A percentile compares a stretch with the other conserved stretches of the same genome.
These are phyloP conservation scores for Leonotis leonurus DNA, from an alignment of 257 asterid genomes.

Conservation along the genomic window DNA sequence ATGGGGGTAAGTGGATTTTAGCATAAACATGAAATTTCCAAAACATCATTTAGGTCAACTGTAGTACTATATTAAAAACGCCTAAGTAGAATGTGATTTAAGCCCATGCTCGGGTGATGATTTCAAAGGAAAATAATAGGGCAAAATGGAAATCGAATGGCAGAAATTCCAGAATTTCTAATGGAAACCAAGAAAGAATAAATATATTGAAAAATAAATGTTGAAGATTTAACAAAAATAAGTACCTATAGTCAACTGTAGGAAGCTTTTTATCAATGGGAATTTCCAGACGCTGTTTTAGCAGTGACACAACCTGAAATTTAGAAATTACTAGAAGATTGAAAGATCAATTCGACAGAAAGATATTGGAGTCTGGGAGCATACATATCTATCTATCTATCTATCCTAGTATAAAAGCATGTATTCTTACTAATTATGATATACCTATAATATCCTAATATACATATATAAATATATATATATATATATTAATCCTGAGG, in stretches of 20 bases:
- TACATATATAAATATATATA: too few relatives aligned
- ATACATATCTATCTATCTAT: neutral
- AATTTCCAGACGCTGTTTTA: slow-evolving; percentile 77
- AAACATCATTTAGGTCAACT: slow-evolving; percentile 9
- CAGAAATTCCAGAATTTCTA: neutral
- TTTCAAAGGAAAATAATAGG: neutral
- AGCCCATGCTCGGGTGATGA: slow-evolving; percentile 1
- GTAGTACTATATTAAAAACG: neutral
- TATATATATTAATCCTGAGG: too few relatives aligned
- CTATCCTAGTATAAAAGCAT: too few relatives aligned
- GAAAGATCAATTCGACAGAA: slow-evolving; percentile 17
- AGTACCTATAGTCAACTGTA: slow-evolving; percentile 74
- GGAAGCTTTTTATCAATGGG: slow-evolving; percentile 63
- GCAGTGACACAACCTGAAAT: slow-evolving; percentile 68
- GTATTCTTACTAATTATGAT: too few relatives aligned
- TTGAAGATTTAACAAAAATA: slow-evolving; percentile 4
- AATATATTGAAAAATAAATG: neutral
- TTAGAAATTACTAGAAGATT: slow-evolving; percentile 24
- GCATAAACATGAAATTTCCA: neutral
- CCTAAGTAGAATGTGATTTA: neutral
- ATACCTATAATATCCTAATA: too few relatives aligned
- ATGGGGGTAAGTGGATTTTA: slow-evolving; percentile 9
- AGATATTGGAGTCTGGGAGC: neutral
- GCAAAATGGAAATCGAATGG: slow-evolving; percentile 4
- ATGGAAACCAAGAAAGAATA: slow-evolving; percentile 3